Base-by-base conservation (phyloP, 345 rosid genomes). In the Salix suchowensis region DNA sequence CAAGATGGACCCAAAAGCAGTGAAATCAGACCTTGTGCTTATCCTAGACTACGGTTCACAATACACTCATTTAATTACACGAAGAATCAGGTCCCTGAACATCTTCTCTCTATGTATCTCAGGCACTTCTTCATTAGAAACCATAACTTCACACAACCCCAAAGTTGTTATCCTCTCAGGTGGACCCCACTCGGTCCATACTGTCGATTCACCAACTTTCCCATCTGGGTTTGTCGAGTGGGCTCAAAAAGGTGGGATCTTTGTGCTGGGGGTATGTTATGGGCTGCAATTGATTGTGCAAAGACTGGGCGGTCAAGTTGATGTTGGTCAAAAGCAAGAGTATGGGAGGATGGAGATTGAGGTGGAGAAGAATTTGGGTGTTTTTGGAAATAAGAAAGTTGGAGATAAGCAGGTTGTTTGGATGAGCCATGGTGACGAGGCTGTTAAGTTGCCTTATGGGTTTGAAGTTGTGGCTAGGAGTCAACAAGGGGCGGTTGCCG, bases 341-440 rank as follows among this genome's bases (percentile, higher is more conserved):
- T 96, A 96, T 68, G 99, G 99, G 83, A 87, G 89, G 84, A 96
- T 93, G 99, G 97, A 93, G 88, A 90, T 93, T 84, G 87, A 37
- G 75, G 99, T 93, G 37, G 86, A 77, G 66, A 75, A 79, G 26
- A 83, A 66, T 71, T 66, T 64, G 4, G 96, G 93, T 68, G 73
- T 96, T 74, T 93, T 82, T 69, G 96, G 99, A 75, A 75, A 81
- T 15, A 90, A 84, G 79, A 80, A 67, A 48, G 90, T 72, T 75
- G 98, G 94, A 70, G 91, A 96, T 44, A 85, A 67, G 78, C 94
- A 93, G 84, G 87, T 86, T 16, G 99, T 91, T 66, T 96, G 98
- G 99, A 96, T 93, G 99, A 96, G 99, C 60, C 99, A 93, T 75
- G 99, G 98, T 0, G 99, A 92, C 70, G 99, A 96, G 88, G 97